Evolutionary conservation across 2,329 filamentous ascomycete species (phyloP), one percentile per base, ranked within the genome.

Genomic region (Pseudocercospora macadamiae): DNA sequence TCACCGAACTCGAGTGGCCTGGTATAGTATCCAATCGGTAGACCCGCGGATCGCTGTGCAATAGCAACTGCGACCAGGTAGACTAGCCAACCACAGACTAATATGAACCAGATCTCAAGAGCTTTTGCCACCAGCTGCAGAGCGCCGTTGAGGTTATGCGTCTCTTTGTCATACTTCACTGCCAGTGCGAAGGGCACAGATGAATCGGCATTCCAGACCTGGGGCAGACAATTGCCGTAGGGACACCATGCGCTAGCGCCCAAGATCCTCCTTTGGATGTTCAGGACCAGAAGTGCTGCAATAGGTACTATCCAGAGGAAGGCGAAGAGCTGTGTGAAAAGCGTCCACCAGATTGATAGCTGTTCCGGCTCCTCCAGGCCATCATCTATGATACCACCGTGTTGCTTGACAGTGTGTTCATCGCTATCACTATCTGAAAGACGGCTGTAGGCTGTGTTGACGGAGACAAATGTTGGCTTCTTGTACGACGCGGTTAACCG

Each of bases 261-360:
- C 23, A 72, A 65, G n/a, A 66, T 56, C 42, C 65, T 55, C 2
- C 52, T 16, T 16, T 51, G 57, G 52, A 66, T 61, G 54, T 72
- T 69, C 7, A 71, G 52, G n/a, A 62, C 57, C 10, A 71, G 57
- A 3, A 71, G 61, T 7, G 66, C 55, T 3, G 64, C 34, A 19
- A 69, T 66, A 1, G 69, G 70, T 7, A 57, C 62, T 4, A 69
- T 28, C 70, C 69, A 72, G 14, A 68, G 58, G 19, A 71, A 55
- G 8, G 55, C 54, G 32, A 68, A 56, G n/a, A 63, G 44, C 30
- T 67, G 64, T 1, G 59, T 16, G 14, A 66, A 25, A 0, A 62
- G 4, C 4, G 58, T 65, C 18, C 37, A 42, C 37, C 37, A 42
- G 3, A 21, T 7, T 18, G 37, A 42, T 18, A 42, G 19, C 19